Percentiles rank a stretch among this genome's conserved stretches.
These are phyloP conservation scores for Ceratobasidium sp. DNA, from an alignment of 1,284 basidiomycete genomes.

Conservation along the genomic window DNA sequence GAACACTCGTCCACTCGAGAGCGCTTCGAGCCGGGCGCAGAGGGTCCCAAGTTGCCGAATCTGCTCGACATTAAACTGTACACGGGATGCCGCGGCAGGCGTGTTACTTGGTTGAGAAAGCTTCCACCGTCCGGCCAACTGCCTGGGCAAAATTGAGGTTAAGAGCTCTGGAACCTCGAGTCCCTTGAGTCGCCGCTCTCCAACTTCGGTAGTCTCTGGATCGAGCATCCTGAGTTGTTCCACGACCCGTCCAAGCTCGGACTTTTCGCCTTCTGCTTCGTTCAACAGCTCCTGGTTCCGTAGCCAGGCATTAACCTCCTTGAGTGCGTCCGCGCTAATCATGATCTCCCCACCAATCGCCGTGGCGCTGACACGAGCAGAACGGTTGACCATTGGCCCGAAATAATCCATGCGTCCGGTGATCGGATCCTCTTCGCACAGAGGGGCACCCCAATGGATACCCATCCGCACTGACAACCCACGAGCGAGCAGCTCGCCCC, in stretches of 20 bases:
- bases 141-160: constrained; percentile 86
- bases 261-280: constrained; percentile 47
- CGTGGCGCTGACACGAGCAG: constrained; percentile 86
- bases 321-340: constrained; percentile 90
- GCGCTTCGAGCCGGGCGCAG: constrained; percentile 86
- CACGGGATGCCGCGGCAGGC: constrained; percentile 61
- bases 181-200: constrained; percentile 94
- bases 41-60: constrained; percentile 83
- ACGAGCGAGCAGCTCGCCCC: constrained; percentile 82
- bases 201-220: constrained; percentile 81
- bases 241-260: constrained; percentile 56
- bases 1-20: constrained; percentile 78
- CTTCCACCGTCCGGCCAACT: constrained; percentile 80
- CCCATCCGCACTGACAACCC: constrained; percentile 98
- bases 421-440: constrained; percentile 94
- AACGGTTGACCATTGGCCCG: constrained; percentile 93
- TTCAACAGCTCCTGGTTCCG: constrained; percentile 53
- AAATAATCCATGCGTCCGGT: constrained; percentile 99
- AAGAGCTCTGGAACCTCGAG: constrained; percentile 91
- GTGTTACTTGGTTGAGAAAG: constrained; percentile 64
- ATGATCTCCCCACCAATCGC: constrained; percentile 97
- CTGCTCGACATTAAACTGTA: constrained; percentile 82
- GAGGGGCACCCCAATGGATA: constrained; percentile 92
- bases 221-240: constrained; percentile 78
- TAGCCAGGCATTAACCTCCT: constrained; percentile 74